Conservation (phyloP, 1,284 basidiomycete species). For the Leccinum insigne region DNA sequence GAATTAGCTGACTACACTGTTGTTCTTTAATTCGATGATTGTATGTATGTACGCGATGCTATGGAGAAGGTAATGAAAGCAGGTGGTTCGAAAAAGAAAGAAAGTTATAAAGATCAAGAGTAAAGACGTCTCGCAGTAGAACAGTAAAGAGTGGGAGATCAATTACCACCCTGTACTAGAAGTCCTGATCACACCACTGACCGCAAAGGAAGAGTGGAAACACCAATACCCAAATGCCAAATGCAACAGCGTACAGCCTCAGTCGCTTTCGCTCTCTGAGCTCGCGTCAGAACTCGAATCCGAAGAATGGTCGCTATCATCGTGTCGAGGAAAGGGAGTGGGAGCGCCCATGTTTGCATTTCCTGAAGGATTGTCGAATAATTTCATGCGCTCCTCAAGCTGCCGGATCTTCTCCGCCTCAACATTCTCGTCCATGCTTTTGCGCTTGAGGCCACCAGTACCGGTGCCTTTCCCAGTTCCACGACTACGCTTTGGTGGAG, state of each 20-base stretch:
- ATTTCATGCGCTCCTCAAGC: slow-evolving; percentile 78
- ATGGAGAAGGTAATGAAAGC: slow-evolving; percentile 29
- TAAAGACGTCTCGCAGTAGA: slow-evolving; percentile 20
- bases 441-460: slow-evolving; percentile 85
- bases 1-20: slow-evolving; percentile 39
- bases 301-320: slow-evolving; percentile 72
- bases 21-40: slow-evolving; percentile 39
- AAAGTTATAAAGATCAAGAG: slow-evolving; percentile 38
- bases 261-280: slow-evolving; percentile 83
- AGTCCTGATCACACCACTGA: slow-evolving; percentile 24
- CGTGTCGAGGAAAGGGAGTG: slow-evolving; percentile 35
- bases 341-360: slow-evolving; percentile 37
- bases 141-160: slow-evolving; percentile 23
- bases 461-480: slow-evolving; percentile 73
- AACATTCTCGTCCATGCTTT: slow-evolving; percentile 90
- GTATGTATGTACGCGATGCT: slow-evolving; percentile 39
- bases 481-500: slow-evolving; percentile 61
- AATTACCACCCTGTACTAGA: slow-evolving; percentile 12
- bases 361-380: slow-evolving; percentile 63
- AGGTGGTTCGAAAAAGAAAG: slow-evolving; percentile 30
- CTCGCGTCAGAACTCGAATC: slow-evolving; percentile 79
- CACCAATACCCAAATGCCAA: slow-evolving; percentile 11
- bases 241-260: slow-evolving; percentile 28
- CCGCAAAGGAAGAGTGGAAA: slow-evolving; percentile 16
- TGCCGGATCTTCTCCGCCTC: slow-evolving; percentile 89